Conservation (phyloP, 352 stramenopile genomes). For the Pythium aristosporum region DNA sequence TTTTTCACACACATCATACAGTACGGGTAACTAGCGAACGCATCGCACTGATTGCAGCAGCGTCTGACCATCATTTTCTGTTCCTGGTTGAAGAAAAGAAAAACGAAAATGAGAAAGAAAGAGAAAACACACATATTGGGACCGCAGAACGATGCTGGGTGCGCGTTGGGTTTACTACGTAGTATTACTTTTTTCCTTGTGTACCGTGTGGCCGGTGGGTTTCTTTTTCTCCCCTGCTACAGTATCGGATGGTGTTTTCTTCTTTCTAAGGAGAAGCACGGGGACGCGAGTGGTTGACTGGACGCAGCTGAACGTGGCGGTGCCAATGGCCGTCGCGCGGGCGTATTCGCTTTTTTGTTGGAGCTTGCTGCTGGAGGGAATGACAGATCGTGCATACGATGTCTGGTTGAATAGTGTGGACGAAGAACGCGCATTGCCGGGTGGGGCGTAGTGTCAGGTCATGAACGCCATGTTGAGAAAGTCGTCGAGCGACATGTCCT, state of each 20-base stretch:
- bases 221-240: neutral
- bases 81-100: neutral
- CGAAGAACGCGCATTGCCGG: neutral
- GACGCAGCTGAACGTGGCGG: neutral
- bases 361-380: neutral
- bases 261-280: neutral
- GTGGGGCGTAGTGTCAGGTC: constrained; percentile 7
- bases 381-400: neutral
- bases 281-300: neutral
- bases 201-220: neutral
- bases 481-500: constrained; percentile 18
- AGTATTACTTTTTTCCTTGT: neutral
- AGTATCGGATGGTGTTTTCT: neutral
- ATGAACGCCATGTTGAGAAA: constrained; percentile 12
- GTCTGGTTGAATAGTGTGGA: neutral
- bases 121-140: too few species aligned
- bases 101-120: neutral
- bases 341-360: neutral
- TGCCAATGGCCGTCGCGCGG: neutral
- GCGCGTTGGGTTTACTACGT: neutral
- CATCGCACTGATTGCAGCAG: too few species aligned
- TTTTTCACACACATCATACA: neutral
- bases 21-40: too few species aligned
- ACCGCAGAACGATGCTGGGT: neutral
- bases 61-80: neutral